Evolutionary conservation across 2,329 filamentous ascomycete species (phyloP), one percentile per base, ranked within the genome.

Genomic region (Neonectria faginata): DNA sequence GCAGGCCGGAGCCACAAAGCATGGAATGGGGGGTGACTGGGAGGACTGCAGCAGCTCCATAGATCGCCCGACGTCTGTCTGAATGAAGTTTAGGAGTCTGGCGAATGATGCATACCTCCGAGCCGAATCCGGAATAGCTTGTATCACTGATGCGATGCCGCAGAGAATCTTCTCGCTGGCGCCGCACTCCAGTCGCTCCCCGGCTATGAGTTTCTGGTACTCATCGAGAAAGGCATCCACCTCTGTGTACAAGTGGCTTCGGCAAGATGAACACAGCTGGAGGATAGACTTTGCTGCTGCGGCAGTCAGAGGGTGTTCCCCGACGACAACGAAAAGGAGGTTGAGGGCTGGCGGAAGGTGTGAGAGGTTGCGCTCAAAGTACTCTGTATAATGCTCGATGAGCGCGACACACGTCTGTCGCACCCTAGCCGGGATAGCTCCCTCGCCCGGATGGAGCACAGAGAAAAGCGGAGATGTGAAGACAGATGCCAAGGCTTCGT

Each of bases 81-180:
- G 86, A 33, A 94, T 81, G 62, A 90, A 88, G 7, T 81, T 55
- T 4, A 74, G 59, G 52, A 74, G 66, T 25, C 63, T 65, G 14
- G 62, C 64, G 33, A 69, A 74, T 7, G 69, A 70, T 75, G 33
- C 93, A 80, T 27, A 95, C 80, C 60, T 85, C 83, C 63, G 84
- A 81, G 33, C 91, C 82, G 39, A 86, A 2, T 88, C 84, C 1
- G 86, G 80, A 10, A 93, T 83, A 9, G 91, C 91, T 77, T 96
- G 92, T 31, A 94, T 86, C 47, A 96, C 89, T 9, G 88, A 89
- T 9, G 92, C 88, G 68, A 96, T 92, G 2, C 89, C 92, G 44
- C 91, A 88, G 5, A 93, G 83, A 0, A 95, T 86, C 70, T 88
- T 88, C 73, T 94, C 92, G 73, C 92, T 92, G 1, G 89, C 89